Evolutionary conservation across 2,329 filamentous ascomycete species (phyloP).

Genomic region (Epichloe glyceriae): DNA sequence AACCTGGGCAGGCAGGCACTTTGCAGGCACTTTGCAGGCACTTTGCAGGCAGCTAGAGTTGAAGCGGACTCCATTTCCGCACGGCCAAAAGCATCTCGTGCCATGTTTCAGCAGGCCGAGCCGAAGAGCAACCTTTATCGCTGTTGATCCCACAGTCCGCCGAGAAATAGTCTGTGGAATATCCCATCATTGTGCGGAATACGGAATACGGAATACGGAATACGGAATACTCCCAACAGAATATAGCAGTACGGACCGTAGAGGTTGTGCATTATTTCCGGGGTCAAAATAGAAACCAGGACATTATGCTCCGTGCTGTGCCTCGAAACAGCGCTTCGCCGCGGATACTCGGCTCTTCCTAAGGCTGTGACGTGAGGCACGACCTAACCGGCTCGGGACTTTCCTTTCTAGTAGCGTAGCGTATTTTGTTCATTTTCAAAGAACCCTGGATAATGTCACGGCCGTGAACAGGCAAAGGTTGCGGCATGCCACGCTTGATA

Average conservation of each 20-base stretch:
- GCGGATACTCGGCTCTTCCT: background rate
- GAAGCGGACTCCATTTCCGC: background rate
- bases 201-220: no score
- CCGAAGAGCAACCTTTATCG: background rate
- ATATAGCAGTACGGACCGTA: no score
- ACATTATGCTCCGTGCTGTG: background rate
- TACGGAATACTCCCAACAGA: no score
- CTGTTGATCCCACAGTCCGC: no score
- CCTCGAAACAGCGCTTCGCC: background rate
- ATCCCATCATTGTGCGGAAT: no score
- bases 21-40: no score
- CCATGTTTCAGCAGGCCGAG: no score
- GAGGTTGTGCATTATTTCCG: background rate
- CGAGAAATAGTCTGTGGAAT: no score
- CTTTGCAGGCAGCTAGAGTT: no score
- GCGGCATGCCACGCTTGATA: background rate
- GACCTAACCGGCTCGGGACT: background rate
- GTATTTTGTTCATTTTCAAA: background rate
- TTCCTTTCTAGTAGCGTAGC: no score
- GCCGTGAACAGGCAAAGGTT: background rate
- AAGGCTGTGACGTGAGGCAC: background rate
- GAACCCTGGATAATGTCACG: background rate
- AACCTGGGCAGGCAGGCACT: no score
- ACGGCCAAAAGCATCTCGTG: background rate
- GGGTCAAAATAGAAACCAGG: background rate